Evolutionary conservation across 2,329 filamentous ascomycete species (phyloP).

Genomic region (Colletotrichum brevisporum): DNA sequence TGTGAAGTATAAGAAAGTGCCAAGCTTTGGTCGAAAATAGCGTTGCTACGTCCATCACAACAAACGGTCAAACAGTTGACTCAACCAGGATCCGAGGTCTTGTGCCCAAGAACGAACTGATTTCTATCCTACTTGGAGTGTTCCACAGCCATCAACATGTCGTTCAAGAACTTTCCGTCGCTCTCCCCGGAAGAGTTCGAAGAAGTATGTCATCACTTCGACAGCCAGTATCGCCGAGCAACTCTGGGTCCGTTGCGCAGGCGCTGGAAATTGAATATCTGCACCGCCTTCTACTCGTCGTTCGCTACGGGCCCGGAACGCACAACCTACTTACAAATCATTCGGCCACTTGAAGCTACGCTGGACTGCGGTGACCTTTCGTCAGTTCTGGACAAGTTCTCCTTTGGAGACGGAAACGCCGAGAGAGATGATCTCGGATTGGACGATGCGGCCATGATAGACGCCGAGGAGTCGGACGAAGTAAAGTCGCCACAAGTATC

Average conservation of each 20-base stretch:
- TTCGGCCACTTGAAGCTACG: conserved; percentile 63
- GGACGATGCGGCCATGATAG: conserved; percentile 63
- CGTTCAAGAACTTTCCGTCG: conserved; percentile 70
- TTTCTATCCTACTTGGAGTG: background rate
- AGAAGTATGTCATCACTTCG: conserved; percentile 74
- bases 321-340: conserved; percentile 69
- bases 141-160: conserved; percentile 5
- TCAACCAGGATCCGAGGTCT: background rate
- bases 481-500: conserved; percentile 50
- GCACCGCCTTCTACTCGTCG: conserved; percentile 63
- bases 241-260: conserved; percentile 68
- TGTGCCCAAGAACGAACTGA: no score
- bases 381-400: conserved; percentile 60
- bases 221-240: conserved; percentile 70
- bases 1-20: no score
- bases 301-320: conserved; percentile 59
- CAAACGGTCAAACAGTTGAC: no score
- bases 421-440: conserved; percentile 42
- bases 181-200: conserved; percentile 74
- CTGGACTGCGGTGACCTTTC: conserved; percentile 62
- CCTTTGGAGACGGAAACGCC: conserved; percentile 52
- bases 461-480: conserved; percentile 66
- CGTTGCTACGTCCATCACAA: no score
- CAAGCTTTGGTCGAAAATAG: no score
- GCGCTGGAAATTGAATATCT: conserved; percentile 68